These are phyloP conservation scores for Pythium dissotocum DNA, from an alignment of 352 stramenopile species.

Conservation along the genomic window DNA sequence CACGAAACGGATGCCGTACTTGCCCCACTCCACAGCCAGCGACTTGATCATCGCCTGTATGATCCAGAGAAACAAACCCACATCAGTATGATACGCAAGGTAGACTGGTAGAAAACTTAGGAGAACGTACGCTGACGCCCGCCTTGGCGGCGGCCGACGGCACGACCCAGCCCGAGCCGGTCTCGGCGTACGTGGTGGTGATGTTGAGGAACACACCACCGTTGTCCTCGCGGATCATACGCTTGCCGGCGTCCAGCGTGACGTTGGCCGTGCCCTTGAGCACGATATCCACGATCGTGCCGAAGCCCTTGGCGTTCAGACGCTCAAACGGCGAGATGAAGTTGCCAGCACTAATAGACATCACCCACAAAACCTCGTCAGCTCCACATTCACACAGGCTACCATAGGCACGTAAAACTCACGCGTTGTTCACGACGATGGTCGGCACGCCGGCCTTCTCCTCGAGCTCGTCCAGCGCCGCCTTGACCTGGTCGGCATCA, in stretches of 20 bases:
- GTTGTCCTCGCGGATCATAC: slow-evolving; percentile 74
- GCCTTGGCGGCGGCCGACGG: slow-evolving; percentile 95
- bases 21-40: slow-evolving; percentile 96
- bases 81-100: not conserved
- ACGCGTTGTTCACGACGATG: slow-evolving; percentile 82
- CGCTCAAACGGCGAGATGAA: slow-evolving; percentile 93
- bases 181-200: slow-evolving; percentile 94
- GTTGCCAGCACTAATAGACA: slow-evolving; percentile 87
- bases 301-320: slow-evolving; percentile 93
- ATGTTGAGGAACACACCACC: slow-evolving; percentile 96
- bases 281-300: slow-evolving; percentile 97
- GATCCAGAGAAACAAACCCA: not conserved
- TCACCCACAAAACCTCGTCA: slow-evolving; percentile 9
- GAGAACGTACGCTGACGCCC: slow-evolving; percentile 74
- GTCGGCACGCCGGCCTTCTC: slow-evolving; percentile 62
- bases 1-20: slow-evolving; percentile 94
- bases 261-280: slow-evolving; percentile 86
- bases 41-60: slow-evolving; percentile 93
- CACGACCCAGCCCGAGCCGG: slow-evolving; percentile 93
- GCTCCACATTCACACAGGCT: slow-evolving; percentile 5
- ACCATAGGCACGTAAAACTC: slow-evolving; percentile 24
- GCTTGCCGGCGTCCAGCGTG: slow-evolving; percentile 76
- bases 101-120: not conserved
- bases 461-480: slow-evolving; percentile 80
- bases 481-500: slow-evolving; percentile 84